phyloP scores from a whole-genome alignment of 495 filamentous ascomycete species.

The Lasiosphaeria miniovina region DNA sequence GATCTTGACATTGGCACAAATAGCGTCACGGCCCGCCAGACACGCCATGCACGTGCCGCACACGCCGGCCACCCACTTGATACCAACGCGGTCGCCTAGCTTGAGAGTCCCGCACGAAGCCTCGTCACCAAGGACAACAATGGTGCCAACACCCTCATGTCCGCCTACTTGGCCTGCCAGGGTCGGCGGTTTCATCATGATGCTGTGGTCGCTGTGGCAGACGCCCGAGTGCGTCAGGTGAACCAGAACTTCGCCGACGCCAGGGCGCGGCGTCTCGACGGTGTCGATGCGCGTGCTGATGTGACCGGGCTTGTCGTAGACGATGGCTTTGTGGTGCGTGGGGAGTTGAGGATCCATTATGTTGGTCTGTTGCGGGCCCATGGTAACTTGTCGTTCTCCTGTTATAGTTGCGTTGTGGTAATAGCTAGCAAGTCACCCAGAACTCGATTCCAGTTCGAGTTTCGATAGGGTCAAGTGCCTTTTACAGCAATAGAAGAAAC shows the following conservation, averaged over 20 bases:
- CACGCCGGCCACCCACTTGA: slow-evolving; percentile 52
- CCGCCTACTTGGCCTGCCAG: slow-evolving; percentile 63
- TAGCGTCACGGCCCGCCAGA: slow-evolving; percentile 54
- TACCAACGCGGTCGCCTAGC: slow-evolving; percentile 61
- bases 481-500: too few species aligned
- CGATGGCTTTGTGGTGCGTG: slow-evolving; percentile 55
- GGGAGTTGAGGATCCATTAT: too few species aligned
- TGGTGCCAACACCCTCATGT: slow-evolving; percentile 59
- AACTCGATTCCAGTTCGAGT: too few species aligned
- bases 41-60: slow-evolving; percentile 47
- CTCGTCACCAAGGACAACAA: slow-evolving; percentile 60
- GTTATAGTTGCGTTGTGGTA: too few species aligned
- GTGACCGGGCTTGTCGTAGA: slow-evolving; percentile 68
- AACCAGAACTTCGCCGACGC: slow-evolving; percentile 61
- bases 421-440: too few species aligned
- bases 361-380: too few species aligned
- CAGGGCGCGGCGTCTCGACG: slow-evolving; percentile 64
- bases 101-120: slow-evolving; percentile 42
- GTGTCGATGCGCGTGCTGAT: slow-evolving; percentile 67
- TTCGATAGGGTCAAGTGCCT: too few species aligned
- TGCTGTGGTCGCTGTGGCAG: slow-evolving; percentile 62
- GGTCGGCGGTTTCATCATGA: slow-evolving; percentile 69
- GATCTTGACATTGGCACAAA: slow-evolving; percentile 47
- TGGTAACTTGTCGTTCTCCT: too few species aligned
- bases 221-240: slow-evolving; percentile 71